Evolutionary conservation across 345 rosid genomes (phyloP), one percentile per base, ranked within the genome.

Genomic region (Aquilaria yunnanensis): DNA sequence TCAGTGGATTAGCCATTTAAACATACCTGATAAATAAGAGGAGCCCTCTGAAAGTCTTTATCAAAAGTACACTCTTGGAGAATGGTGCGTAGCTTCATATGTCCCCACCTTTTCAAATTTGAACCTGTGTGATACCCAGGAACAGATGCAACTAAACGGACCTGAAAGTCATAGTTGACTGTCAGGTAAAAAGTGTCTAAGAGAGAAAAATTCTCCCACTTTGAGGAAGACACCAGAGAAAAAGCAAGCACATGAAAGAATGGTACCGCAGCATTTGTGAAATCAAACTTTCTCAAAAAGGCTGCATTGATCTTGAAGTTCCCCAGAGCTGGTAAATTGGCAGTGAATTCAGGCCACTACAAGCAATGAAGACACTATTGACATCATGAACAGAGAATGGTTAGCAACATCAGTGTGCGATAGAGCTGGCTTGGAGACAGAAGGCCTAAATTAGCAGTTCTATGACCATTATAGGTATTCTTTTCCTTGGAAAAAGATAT

Each of bases 91-190:
- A 94, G 78, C 74, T 90, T 90, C 97, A 94, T 85, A 80, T 94
- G 99, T 49, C 95, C 99, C 97, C 95, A 90, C 62, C 76, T 94
- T 58, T 74, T 86, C 80, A 94, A 49, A 74, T 76, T 86, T 54
- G 83, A 54, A 64, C 96, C 95, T 41, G 78, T 77, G 68, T 90
- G 99, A 72, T 94, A 90, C 52, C 99, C 99, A 73, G 99, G 99
- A 64, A 90, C 96, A 10, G 97, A 94, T 60, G 86, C 89, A 74
- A 94, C 73, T 61, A 94, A 67, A 58, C 95, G 78, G 49, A 88
- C 96, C 99, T 94, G 74, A 65, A 67, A 64, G 59, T 66, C 34
- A 37, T 52, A 59, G 47, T 34, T 61, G 49, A 41, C 23, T 48
- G 63, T 43, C 11, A 46, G 54, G 43, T 4, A 59, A 57, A 6